phyloP scores from a whole-genome alignment of 768 basidiomycete genomes.

The Mrakia frigida region DNA sequence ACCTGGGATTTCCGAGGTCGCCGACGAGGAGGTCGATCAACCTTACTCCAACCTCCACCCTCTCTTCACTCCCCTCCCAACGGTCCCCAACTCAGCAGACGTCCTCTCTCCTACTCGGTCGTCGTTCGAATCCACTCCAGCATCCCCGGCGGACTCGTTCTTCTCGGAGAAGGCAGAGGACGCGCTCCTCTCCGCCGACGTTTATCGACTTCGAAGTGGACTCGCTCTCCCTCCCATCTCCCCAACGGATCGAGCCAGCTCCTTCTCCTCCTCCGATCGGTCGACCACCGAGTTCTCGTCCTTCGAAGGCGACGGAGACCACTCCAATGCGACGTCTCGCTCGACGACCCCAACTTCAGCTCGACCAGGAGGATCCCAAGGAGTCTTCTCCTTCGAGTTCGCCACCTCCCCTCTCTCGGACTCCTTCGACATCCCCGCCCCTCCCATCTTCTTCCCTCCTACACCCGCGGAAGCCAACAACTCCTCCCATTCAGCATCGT shows the following conservation, averaged over 20 bases:
- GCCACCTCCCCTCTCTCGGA: conserved; percentile 28
- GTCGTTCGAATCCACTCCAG: conserved; percentile 19
- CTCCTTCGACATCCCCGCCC: conserved; percentile 24
- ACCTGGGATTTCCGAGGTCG: conserved; percentile 24
- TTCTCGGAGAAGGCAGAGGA: conserved; percentile 34
- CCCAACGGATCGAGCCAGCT: conserved; percentile 23
- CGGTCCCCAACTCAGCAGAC: background rate
- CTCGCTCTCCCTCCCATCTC: background rate
- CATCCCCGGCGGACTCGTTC: conserved; percentile 17
- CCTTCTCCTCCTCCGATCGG: conserved; percentile 21
- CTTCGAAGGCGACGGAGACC: background rate
- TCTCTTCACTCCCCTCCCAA: conserved; percentile 15
- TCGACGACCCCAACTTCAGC: conserved; percentile 7
- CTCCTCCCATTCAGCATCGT: background rate
- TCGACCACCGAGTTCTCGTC: background rate
- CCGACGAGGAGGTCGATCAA: conserved; percentile 4
- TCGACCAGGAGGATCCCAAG: conserved; percentile 1
- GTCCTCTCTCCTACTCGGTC: conserved; percentile 21
- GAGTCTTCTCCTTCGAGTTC: conserved; percentile 33
- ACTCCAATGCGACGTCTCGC: conserved; percentile 13
- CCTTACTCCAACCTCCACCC: conserved; percentile 10
- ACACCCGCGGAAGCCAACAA: background rate
- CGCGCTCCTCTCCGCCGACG: conserved; percentile 18
- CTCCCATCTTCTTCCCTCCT: conserved; percentile 2
- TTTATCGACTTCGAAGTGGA: conserved; percentile 10